Evolutionary conservation across 1,139 yeast genomes (phyloP).

Genomic region (Taiozyma sp.): DNA sequence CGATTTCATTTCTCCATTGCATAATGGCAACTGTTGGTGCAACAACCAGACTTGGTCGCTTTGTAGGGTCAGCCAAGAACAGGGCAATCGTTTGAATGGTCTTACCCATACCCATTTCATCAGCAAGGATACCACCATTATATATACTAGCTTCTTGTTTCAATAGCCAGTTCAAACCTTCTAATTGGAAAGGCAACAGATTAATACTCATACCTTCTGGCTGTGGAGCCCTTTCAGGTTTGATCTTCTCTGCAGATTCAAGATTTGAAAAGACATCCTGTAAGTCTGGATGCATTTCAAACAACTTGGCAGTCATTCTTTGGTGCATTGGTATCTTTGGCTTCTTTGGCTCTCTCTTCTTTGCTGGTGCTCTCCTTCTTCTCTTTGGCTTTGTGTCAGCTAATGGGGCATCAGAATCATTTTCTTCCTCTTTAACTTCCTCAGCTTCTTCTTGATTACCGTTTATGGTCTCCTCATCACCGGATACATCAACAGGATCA

Average conservation of each 20-base stretch:
- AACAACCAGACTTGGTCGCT: slow-evolving; percentile 79
- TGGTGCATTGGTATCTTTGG: slow-evolving; percentile 67
- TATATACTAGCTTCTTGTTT: slow-evolving; percentile 78
- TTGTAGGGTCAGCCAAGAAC: slow-evolving; percentile 61
- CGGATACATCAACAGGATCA: slow-evolving; percentile 22
- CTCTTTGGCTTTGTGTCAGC: slow-evolving; percentile 17
- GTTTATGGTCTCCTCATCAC: slow-evolving; percentile 10
- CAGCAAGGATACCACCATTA: slow-evolving; percentile 93
- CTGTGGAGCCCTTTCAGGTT: slow-evolving; percentile 61
- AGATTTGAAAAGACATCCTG: slow-evolving; percentile 67
- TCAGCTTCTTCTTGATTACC: slow-evolving; percentile 8
- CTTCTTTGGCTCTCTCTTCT: slow-evolving; percentile 31
- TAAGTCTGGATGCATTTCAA: slow-evolving; percentile 74
- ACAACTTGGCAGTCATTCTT: slow-evolving; percentile 60
- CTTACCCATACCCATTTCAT: slow-evolving; percentile 99
- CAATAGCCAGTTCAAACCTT: slow-evolving; percentile 86
- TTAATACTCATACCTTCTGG: slow-evolving; percentile 75
- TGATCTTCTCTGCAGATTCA: slow-evolving; percentile 42
- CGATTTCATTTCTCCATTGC: slow-evolving; percentile 97
- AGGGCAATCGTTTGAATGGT: slow-evolving; percentile 93
- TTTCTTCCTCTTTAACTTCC: slow-evolving; percentile 12
- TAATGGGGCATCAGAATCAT: slow-evolving; percentile 21
- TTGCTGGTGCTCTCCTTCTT: slow-evolving; percentile 20
- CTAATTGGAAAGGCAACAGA: slow-evolving; percentile 85
- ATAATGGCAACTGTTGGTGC: slow-evolving; percentile 98